A percentile compares a stretch with the other conserved stretches of the same genome.
phyloP scores from a whole-genome alignment of 202 grass and related monocot species.

The Dendrocalamus latiflorus region DNA sequence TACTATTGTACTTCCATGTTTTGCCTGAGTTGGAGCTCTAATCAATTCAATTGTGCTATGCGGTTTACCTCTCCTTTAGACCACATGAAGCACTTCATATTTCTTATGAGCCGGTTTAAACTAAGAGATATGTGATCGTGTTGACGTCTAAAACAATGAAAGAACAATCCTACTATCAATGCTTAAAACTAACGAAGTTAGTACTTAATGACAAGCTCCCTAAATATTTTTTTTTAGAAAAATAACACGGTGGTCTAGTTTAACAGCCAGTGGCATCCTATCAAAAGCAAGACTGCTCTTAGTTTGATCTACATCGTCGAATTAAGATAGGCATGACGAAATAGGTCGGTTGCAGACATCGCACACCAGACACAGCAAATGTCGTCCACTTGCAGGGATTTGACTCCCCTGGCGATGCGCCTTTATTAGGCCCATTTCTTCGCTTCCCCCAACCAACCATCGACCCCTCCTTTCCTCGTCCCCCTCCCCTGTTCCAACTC shows the following conservation, averaged over 20 bases:
- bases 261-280: too few relatives aligned
- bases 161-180: too few relatives aligned
- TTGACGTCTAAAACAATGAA: too few relatives aligned
- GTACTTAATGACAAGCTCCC: too few relatives aligned
- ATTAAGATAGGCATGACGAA: not conserved
- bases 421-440: constrained; percentile 14
- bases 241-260: too few relatives aligned
- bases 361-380: not conserved
- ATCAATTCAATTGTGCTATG: not conserved
- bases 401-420: not conserved
- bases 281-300: too few relatives aligned
- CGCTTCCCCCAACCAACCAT: not conserved
- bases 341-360: not conserved
- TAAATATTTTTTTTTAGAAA: too few relatives aligned
- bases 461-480: not conserved
- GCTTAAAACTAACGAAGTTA: too few relatives aligned
- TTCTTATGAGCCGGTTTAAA: not conserved
- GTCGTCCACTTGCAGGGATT: not conserved
- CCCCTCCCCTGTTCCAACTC: not conserved
- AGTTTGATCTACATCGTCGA: not conserved
- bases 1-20: not conserved
- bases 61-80: not conserved
- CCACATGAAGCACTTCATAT: not conserved
- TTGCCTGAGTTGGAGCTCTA: not conserved
- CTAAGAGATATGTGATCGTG: too few relatives aligned